Base-by-base conservation (phyloP, 116 monocot genomes). In the Posidonia oceanica region DNA sequence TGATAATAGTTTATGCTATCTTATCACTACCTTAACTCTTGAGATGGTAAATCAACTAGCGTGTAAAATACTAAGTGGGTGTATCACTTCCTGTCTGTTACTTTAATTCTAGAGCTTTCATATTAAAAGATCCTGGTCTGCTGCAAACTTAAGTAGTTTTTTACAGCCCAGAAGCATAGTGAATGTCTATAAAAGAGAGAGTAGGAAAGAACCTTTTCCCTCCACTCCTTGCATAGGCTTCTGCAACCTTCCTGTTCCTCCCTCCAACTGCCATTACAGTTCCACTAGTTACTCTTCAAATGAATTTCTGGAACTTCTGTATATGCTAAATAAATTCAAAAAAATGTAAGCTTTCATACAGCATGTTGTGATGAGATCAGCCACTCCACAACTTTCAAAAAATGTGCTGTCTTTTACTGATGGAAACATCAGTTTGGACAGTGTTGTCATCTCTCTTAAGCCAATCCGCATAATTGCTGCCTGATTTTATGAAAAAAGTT, bases 391-490 rank as follows among this genome's bases (percentile, higher is more conserved):
- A 66, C 94, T 94, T 79, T 94, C 94, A 56, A 94, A 94, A 76
- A 94, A 94, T 42, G 90, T 94, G 72, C 37, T 85, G 61, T 94
- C 94, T 74, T 73, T 87, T 53, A 94, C 94, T 12, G 94, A 83
- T 68, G 90, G 74, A 55, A 83, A 94, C 75, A 94, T 52, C 17
- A 90, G 80, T 74, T 94, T 90, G n/a, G 94, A 94, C 52, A 94
- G 79, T 36, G 81, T 80, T 21, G 76, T 79, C 90, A 94, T 94
- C 77, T 94, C 94, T 61, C 74, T 78, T 74, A 94, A 76, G 38
- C 94, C 94, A 68, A 94, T 88, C 75, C 94, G 87, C 87, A 94
- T 94, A 79, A 94, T 85, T 71, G 94, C 94, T 44, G 94, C 85
- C 94, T 94, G 74, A 14, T n/a, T 72, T 38, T 38, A 54, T 36